A percentile compares a stretch with the other conserved stretches of the same genome.
Evolutionary conservation across 2,329 filamentous ascomycete genomes (phyloP).

Genomic region (Sclerotinia borealis): DNA sequence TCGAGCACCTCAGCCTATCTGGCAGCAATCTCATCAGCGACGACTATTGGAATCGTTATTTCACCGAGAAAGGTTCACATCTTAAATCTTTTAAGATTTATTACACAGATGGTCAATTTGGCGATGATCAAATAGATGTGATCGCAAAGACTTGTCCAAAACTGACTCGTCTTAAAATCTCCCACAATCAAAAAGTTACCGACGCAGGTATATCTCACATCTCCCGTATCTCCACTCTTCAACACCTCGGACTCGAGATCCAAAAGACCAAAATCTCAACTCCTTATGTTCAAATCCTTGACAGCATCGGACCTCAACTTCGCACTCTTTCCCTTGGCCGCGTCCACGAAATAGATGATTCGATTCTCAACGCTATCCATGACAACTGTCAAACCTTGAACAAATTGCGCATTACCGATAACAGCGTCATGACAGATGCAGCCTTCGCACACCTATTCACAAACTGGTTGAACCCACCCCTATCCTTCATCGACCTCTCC

Average conservation of each 20-base stretch:
- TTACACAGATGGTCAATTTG: constrained; percentile 77
- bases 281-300: constrained; percentile 55
- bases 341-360: constrained; percentile 61
- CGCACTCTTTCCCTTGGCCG: constrained; percentile 70
- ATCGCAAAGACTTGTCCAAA: constrained; percentile 60
- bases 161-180: constrained; percentile 71
- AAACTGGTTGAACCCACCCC: constrained; percentile 66
- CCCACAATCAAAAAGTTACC: constrained; percentile 70
- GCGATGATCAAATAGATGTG: constrained; percentile 59
- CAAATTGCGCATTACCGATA: constrained; percentile 79
- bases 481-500: constrained; percentile 68
- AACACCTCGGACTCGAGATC: constrained; percentile 71
- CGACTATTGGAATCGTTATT: constrained; percentile 64
- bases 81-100: constrained; percentile 71
- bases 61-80: constrained; percentile 57
- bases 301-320: constrained; percentile 57
- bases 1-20: constrained; percentile 73
- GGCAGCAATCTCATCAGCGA: constrained; percentile 80
- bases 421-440: constrained; percentile 66
- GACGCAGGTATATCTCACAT: constrained; percentile 61
- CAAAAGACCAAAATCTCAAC: constrained; percentile 48
- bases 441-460: constrained; percentile 69
- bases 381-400: constrained; percentile 57
- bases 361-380: constrained; percentile 65
- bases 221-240: constrained; percentile 53